Percentiles rank a stretch among this genome's conserved stretches.
Conservation (phyloP, 257 asterid genomes). For the Gentiana dahurica region DNA sequence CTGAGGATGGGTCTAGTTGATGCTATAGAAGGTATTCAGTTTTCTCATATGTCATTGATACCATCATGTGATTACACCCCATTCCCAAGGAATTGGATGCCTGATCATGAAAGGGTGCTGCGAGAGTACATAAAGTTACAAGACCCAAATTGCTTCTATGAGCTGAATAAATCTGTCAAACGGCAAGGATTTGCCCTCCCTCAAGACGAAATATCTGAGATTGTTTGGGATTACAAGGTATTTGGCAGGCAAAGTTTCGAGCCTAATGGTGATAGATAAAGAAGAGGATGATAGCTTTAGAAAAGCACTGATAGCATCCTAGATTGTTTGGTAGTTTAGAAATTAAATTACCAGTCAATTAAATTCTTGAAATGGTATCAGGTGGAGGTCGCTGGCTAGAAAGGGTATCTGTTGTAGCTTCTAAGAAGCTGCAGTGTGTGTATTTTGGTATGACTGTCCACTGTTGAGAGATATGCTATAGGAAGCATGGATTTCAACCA, state of each 20-base stretch:
- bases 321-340: background rate
- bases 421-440: background rate
- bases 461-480: too few species aligned
- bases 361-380: background rate
- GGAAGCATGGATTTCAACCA: too few species aligned
- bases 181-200: constrained; percentile 49
- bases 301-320: constrained; percentile 6
- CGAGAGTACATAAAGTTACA: constrained; percentile 61
- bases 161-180: constrained; percentile 54
- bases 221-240: constrained; percentile 76
- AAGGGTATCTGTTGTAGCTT: too few species aligned
- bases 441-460: too few species aligned
- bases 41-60: constrained; percentile 66
- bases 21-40: constrained; percentile 79
- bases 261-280: constrained; percentile 14
- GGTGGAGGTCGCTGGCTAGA: background rate
- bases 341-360: background rate
- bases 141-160: constrained; percentile 66
- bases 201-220: constrained; percentile 67
- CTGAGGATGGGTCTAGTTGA: constrained; percentile 93
- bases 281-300: constrained; percentile 14
- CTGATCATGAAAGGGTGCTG: constrained; percentile 73
- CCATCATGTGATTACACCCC: constrained; percentile 93
- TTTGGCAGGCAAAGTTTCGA: constrained; percentile 48
- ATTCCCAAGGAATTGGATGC: constrained; percentile 82